A percentile compares a stretch with the other conserved stretches of the same genome.
Evolutionary conservation across 2,329 filamentous ascomycete species (phyloP).

Genomic region (Epichloe bromicola): DNA sequence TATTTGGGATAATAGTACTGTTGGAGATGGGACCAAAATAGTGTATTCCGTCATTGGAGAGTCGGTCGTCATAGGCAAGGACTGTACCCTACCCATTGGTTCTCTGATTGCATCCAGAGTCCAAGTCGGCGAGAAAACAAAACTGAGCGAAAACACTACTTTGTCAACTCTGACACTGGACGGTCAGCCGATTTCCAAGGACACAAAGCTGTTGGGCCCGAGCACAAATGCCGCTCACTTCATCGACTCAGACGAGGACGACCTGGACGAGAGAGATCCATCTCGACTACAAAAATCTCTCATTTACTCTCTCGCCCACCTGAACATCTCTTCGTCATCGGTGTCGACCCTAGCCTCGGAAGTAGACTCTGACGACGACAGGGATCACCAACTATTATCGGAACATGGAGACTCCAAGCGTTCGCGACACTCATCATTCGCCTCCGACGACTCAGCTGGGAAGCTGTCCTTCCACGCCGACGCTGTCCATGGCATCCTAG

Average conservation of each 20-base stretch:
- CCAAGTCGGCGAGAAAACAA: conserved; percentile 49
- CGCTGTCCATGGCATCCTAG: conserved; percentile 74
- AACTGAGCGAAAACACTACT: conserved; percentile 23
- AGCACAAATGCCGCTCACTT: conserved; percentile 38
- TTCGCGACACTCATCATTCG: conserved; percentile 57
- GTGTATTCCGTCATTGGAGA: conserved; percentile 65
- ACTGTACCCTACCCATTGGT: conserved; percentile 56
- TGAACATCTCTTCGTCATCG: conserved; percentile 41
- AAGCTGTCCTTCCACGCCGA: conserved; percentile 63
- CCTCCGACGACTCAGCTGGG: conserved; percentile 55
- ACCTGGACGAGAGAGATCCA: conserved; percentile 36
- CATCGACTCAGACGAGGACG: conserved; percentile 33
- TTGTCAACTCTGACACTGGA: conserved; percentile 23
- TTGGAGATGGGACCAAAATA: conserved; percentile 63
- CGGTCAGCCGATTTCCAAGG: conserved; percentile 24
- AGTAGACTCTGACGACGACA: conserved; percentile 51
- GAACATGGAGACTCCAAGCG: conserved; percentile 33
- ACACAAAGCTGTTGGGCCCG: conserved; percentile 34
- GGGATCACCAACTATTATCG: conserved; percentile 47
- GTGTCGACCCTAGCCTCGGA: conserved; percentile 51
- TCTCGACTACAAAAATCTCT: conserved; percentile 40
- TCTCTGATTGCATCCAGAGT: conserved; percentile 72
- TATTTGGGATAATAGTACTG: conserved; percentile 72
- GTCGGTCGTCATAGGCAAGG: conserved; percentile 56
- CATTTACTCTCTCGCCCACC: conserved; percentile 38